Base-by-base conservation (phyloP, 1,284 basidiomycete species). In the Stygiomarasmius scandens region DNA sequence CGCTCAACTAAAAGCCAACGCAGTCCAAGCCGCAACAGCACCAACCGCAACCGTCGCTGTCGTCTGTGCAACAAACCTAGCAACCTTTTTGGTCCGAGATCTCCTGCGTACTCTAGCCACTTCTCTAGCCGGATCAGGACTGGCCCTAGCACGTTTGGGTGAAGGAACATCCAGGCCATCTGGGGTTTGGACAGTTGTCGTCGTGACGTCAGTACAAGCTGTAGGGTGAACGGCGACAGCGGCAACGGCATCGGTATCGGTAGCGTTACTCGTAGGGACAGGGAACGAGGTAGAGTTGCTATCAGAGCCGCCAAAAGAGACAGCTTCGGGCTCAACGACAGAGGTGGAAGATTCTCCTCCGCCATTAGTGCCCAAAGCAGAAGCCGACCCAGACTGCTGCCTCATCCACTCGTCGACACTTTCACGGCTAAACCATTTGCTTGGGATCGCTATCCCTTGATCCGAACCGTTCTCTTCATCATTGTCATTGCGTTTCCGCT, bases 21-120 rank as follows among this genome's bases (percentile, higher is more conserved):
- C 85, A 25, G 83, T 80, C 87, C 87, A 89, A 0, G 86, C 79
- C 6, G 82, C 83, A 12, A 85, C 81, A 16, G 86, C 87, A 27
- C 87, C 87, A 41, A 89, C 67, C 0, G 80, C 78, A 32, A 85
- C 78, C 24, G 81, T 82, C 2, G 83, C 80, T 4, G 82, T 80
- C 6, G 86, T 87, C 47, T 82, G 81, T 36, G 74, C 78, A 29
- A 83, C 69, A 10, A 74, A 72, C 34, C 73, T 65, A 25, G 75
- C 74, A 27, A 81, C 67, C 47, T 68, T 74, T 58, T 12, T 32
- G 6, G 29, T 12, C 29, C 29, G 5, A 5, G 29, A 32, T 12
- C 29, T 32, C 12, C 29, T 32, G 5, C 77, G 69, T 0, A 72
- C 72, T 32, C 50, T 32, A 14, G 27, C 19, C 36, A 12, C 47